phyloP scores from a whole-genome alignment of 352 stramenopile species.

The Phytophthora sp. region DNA sequence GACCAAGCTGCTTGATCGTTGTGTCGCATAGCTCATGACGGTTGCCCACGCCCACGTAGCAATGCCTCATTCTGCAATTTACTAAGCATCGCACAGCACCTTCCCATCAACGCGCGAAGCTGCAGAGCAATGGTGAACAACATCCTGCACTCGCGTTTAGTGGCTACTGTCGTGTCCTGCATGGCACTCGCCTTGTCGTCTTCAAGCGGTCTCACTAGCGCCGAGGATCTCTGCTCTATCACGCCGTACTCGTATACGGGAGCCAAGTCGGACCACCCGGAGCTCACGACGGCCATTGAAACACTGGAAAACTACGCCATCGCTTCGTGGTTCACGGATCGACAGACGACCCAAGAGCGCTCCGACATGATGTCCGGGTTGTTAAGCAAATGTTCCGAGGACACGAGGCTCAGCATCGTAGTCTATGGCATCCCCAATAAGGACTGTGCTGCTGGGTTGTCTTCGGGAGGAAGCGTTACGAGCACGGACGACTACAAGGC shows the following conservation, averaged over 20 bases:
- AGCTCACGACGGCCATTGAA: slow-evolving; percentile 42
- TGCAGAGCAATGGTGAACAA: slow-evolving; percentile 18
- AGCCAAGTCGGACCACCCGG: slow-evolving; percentile 44
- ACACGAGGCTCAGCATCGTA: slow-evolving; percentile 56
- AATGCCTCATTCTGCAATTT: slow-evolving; percentile 31
- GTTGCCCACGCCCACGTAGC: neutral
- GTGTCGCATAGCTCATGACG: neutral
- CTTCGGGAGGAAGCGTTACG: slow-evolving; percentile 40
- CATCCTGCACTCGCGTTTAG: slow-evolving; percentile 18
- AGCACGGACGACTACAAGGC: slow-evolving; percentile 52
- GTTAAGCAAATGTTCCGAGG: slow-evolving; percentile 40
- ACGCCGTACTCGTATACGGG: slow-evolving; percentile 28
- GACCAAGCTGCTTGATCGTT: slow-evolving; percentile 11
- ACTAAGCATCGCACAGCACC: slow-evolving; percentile 15
- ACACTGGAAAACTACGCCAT: slow-evolving; percentile 46
- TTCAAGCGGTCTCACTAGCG: slow-evolving; percentile 7
- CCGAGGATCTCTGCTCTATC: slow-evolving; percentile 46
- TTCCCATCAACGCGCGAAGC: slow-evolving; percentile 6
- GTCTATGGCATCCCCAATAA: slow-evolving; percentile 76
- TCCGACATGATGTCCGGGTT: slow-evolving; percentile 35
- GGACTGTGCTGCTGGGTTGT: slow-evolving; percentile 66
- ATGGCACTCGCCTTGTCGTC: slow-evolving; percentile 22
- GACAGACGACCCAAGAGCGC: slow-evolving; percentile 29
- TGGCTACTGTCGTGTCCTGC: slow-evolving; percentile 21
- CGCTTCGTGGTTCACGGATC: slow-evolving; percentile 63